These are phyloP conservation scores for Miscanthus sacchariflorus DNA, from an alignment of 202 grass and related monocot species.

Conservation along the genomic window DNA sequence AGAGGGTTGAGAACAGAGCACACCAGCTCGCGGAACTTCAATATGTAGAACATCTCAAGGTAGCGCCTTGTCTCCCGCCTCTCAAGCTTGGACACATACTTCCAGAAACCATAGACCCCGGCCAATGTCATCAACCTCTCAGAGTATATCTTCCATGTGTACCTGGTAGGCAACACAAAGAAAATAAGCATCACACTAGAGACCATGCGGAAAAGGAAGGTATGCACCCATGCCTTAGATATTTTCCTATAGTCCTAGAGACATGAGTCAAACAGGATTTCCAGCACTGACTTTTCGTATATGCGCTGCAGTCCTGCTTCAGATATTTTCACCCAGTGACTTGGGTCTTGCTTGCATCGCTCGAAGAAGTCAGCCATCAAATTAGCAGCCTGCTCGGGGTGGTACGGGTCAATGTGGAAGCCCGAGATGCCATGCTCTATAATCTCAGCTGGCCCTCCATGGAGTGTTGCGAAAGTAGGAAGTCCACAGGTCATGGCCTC, in stretches of 20 bases:
- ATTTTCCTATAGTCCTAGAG: background rate
- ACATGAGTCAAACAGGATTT: constrained; percentile 7
- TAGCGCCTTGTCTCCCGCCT: constrained; percentile 94
- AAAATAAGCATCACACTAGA: constrained; percentile 26
- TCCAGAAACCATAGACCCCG: constrained; percentile 98
- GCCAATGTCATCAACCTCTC: constrained; percentile 97
- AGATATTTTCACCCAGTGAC: constrained; percentile 75
- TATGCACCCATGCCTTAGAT: background rate
- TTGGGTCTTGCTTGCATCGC: constrained; percentile 63
- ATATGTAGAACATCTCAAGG: constrained; percentile 99
- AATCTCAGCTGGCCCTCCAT: constrained; percentile 98
- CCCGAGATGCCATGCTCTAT: constrained; percentile 88
- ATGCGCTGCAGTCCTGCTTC: constrained; percentile 79
- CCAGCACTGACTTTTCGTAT: constrained; percentile 72
- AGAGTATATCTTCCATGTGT: constrained; percentile 99
- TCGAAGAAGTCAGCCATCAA: constrained; percentile 85
- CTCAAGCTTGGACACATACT: constrained; percentile 97
- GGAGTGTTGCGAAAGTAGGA: constrained; percentile 92
- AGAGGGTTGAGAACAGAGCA: background rate
- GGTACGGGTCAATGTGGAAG: constrained; percentile 95
- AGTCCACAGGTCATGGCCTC: constrained; percentile 98
- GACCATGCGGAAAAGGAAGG: constrained; percentile 25
- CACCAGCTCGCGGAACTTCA: constrained; percentile 96
- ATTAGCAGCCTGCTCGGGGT: constrained; percentile 78
- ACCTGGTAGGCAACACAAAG: constrained; percentile 50